Conservation (phyloP, 768 basidiomycete genomes). For the Tephrocybe sp. region DNA sequence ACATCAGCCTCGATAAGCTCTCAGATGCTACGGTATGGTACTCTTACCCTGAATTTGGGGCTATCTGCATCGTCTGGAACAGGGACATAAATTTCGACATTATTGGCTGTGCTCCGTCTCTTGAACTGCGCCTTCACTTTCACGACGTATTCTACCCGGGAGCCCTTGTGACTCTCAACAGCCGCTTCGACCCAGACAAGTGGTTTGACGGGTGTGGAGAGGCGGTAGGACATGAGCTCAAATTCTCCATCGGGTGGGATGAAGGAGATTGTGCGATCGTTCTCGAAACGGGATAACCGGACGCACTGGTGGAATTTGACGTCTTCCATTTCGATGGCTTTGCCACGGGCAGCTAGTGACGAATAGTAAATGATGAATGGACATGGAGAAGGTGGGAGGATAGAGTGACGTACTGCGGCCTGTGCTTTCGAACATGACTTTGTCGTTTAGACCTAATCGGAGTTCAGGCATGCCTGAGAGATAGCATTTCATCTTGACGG, state of each 20-base stretch:
- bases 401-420: slow-evolving; percentile 71
- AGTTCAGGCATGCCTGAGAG: slow-evolving; percentile 99
- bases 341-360: slow-evolving; percentile 91
- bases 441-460: slow-evolving; percentile 93
- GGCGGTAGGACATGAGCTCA: slow-evolving; percentile 97
- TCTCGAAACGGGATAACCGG: slow-evolving; percentile 94
- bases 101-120: slow-evolving; percentile 92
- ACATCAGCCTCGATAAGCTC: neutral
- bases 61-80: slow-evolving; percentile 98
- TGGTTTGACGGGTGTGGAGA: slow-evolving; percentile 95
- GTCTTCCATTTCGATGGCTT: slow-evolving; percentile 99
- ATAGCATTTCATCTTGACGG: slow-evolving; percentile 99
- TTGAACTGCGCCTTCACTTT: slow-evolving; percentile 98
- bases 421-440: slow-evolving; percentile 99
- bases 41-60: slow-evolving; percentile 88
- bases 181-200: slow-evolving; percentile 97
- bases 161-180: slow-evolving; percentile 93
- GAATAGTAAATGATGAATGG: neutral
- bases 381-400: neutral
- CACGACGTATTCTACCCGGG: slow-evolving; percentile 92
- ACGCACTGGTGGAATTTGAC: slow-evolving; percentile 99
- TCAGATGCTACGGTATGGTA: neutral
- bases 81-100: slow-evolving; percentile 98
- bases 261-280: slow-evolving; percentile 98
- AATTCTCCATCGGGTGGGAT: slow-evolving; percentile 99